Conservation (phyloP, 2,329 filamentous ascomycete species). For the Sporothrix variecibatus region DNA sequence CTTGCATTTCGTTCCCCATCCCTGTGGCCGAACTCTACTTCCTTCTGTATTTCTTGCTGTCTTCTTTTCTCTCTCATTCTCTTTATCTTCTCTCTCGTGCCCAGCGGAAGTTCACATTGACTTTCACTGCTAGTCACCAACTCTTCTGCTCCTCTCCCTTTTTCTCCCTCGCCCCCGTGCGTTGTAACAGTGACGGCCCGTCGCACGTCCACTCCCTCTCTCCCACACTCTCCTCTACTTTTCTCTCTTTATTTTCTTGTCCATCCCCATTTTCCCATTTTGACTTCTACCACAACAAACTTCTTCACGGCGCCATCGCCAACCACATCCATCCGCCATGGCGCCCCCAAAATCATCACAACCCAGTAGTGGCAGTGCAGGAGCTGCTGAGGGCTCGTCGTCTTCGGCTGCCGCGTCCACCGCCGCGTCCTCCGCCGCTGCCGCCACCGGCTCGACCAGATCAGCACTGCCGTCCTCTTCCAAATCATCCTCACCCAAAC, state of each 20-base stretch:
- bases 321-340: constrained; percentile 23
- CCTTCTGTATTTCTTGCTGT: background rate
- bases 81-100: background rate
- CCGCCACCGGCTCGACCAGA: constrained; percentile 20
- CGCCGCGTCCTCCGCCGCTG: background rate
- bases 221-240: background rate
- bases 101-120: background rate
- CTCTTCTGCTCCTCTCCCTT: background rate
- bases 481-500: constrained; percentile 19
- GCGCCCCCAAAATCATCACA: constrained; percentile 29
- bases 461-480: constrained; percentile 16
- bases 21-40: background rate
- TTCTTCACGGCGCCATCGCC: constrained; percentile 20
- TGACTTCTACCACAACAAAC: constrained; percentile 8
- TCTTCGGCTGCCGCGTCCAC: constrained; percentile 11
- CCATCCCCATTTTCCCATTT: background rate
- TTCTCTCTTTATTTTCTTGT: background rate
- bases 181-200: background rate
- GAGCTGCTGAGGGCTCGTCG: constrained; percentile 14
- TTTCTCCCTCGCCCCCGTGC: constrained; percentile 18
- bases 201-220: background rate
- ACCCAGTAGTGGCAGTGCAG: constrained; percentile 15
- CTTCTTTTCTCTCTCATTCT: constrained; percentile 3
- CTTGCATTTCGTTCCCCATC: background rate
- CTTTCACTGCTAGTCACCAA: background rate